phyloP scores from a whole-genome alignment of 441 rosid genomes.

The Macaranga tanarius region DNA sequence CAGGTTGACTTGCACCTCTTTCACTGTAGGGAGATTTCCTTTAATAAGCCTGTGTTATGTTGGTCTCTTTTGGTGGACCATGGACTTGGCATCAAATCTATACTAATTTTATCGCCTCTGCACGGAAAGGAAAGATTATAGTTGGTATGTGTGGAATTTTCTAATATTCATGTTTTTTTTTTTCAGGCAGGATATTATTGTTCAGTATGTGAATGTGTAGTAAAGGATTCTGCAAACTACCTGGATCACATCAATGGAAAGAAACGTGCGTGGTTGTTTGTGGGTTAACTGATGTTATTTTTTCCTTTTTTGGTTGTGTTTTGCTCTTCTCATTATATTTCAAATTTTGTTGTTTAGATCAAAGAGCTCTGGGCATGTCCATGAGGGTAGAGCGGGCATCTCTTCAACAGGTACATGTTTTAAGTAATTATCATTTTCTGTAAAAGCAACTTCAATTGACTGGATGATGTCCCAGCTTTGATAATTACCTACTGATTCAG shows the following conservation, averaged over 20 bases:
- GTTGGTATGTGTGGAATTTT: not conserved
- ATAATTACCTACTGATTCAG: not conserved
- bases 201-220: slow-evolving; percentile 93
- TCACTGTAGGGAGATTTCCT: too few species aligned
- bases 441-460: not conserved
- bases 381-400: slow-evolving; percentile 96
- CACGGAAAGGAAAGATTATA: not conserved
- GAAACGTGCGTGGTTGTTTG: slow-evolving; percentile 60
- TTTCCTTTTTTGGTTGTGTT: not conserved
- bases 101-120: not conserved
- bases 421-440: slow-evolving; percentile 2
- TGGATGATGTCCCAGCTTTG: not conserved
- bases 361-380: slow-evolving; percentile 98
- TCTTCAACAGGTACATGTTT: slow-evolving; percentile 63
- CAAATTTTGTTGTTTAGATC: slow-evolving; percentile 51
- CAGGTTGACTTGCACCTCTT: too few species aligned
- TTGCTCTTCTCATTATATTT: slow-evolving; percentile 14
- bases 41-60: too few species aligned
- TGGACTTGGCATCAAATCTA: too few species aligned
- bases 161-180: slow-evolving; percentile 13
- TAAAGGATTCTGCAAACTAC: slow-evolving; percentile 98
- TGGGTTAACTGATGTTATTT: not conserved
- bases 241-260: slow-evolving; percentile 99
- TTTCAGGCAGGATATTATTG: slow-evolving; percentile 94
- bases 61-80: too few species aligned